Base-by-base conservation (phyloP, 2,329 filamentous ascomycete species). In the Cladophialophora carrionii region DNA sequence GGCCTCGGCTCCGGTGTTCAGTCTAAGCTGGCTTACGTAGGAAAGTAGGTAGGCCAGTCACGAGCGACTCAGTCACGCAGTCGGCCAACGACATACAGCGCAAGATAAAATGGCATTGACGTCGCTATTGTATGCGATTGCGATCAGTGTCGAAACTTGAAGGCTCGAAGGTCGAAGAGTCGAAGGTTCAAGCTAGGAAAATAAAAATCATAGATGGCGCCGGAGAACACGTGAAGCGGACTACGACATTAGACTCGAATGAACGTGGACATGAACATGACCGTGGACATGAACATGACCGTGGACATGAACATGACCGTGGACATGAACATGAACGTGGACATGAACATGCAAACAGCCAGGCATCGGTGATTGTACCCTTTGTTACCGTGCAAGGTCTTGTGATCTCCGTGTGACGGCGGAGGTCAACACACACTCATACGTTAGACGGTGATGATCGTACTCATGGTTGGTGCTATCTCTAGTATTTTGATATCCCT, bases 1-100 rank as follows among this genome's bases (percentile, higher is more conserved):
- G 43, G 26, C 62, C 2, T 8, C 14, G 43, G 61, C 53, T 51
- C 26, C 17, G 12, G 56, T 58, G 12, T 58, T 46, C 7, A 58
- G 56, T 48, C 31, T 58, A 4, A 31, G 52, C 52, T 54, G 52
- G 52, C 26, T 34, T 20, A 20, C n/a, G 17, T 54, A 32, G 29
- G 14, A 3, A 5, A 4, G 37, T 4, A 41, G 14, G 12, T 17
- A 37, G 34, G 34, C 34, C 6, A 37, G 34, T 10, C 34, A 37
- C 9, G 1, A 12, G 34, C 9, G 9, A 37, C 10, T 3, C 4
- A 37, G 34, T 2, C 12, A 41, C 10, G 12, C 12, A 17, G 34
- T 12, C 14, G 4, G 10, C 10, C 12, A 41, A 14, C 26, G 6
- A 6, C 26, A 29, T 29, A 6, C 3, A 29, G 3, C 26, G 26